Base-by-base conservation (phyloP, 2,329 filamentous ascomycete genomes). In the Ceratocystis cubensis region DNA sequence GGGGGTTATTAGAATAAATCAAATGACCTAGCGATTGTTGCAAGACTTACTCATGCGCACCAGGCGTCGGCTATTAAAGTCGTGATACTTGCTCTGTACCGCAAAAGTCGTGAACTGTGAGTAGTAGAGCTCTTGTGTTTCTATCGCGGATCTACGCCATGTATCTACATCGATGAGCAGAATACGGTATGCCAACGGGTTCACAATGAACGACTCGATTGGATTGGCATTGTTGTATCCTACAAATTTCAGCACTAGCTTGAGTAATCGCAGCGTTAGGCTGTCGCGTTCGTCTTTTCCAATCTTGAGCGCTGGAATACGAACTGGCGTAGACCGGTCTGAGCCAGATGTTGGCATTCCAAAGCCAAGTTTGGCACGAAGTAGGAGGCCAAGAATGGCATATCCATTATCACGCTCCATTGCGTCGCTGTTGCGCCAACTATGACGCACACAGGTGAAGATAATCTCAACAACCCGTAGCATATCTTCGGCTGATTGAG, bases 401-500 rank as follows among this genome's bases (percentile, higher is more conserved):
- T 96, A 99, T 0, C 93, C 95, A 71, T 95, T 94, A 68, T 96
- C 91, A 71, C 89, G 87, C 75, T 99, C 94, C 88, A 99, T 96
- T 30, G 94, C 92, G 74, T 99, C 95, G 71, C 94, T 97, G 70
- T 97, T 97, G 70, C 94, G 84, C 94, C 95, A 99, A 73, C 89
- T 97, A 70, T 89, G 88, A 70, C 89, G 88, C 63, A 96, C 88
- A 68, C 89, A 90, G 70, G 89, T 85, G 69, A 96, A 91, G 30
- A 96, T 80, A 71, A 95, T 88, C 72, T 95, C 86, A 1, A 95
- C 85, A 1, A 92, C 86, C 65, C 89, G 83, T 8, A 92, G 77
- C 33, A 92, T 85, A 57, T 86, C 86, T 62, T 91, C 84, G 6
- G 84, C 80, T 0, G 85, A 87, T 2, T 81, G 80, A 1, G 94